Evolutionary conservation across 768 basidiomycete species (phyloP), one percentile per base, ranked within the genome.

Genomic region (Flagelloscypha sp.): DNA sequence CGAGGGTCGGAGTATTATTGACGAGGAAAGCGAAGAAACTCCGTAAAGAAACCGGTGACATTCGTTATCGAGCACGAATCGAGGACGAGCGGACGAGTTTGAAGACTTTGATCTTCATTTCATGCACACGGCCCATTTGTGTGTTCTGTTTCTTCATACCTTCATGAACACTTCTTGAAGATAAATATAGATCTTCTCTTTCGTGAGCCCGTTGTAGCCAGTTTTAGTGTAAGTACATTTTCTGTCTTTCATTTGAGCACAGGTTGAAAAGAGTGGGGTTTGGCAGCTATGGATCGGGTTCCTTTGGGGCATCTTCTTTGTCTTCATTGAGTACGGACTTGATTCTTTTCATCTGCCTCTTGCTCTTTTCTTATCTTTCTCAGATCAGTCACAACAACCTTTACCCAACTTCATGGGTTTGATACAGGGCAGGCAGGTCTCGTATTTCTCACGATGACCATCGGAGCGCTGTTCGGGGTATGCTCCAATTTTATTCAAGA

Each of bases 261-360:
- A n/a, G n/a, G n/a, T n/a, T n/a, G n/a, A n/a, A n/a, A n/a, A 66
- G 0, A 67, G 59, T 10, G 21, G 13, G 6, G 11, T 22, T 10
- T 6, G 20, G 12, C 53, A 84, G 78, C 48, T 81, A n/a, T 81
- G 79, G 80, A 58, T 77, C 20, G 76, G 77, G 34, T 76, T 88
- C 40, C 68, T 72, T 0, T 89, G 85, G 84, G 85, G 85, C 0
- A 71, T 85, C 5, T 53, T 79, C 15, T 89, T 73, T 47, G 76
- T 74, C 36, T 58, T 86, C 49, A 63, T 84, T 20, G 72, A 74
- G 76, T 79, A 46, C 21, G 59, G 48, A 6, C 20, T 11, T 28
- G 45, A 36, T 22, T 24, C 22, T 13, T 33, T 30, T 7, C 25
- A 8, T 17, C n/a, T 39, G 10, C 18, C 22, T 27, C 22, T 24